Percentiles rank a stretch among this genome's conserved stretches.
These are phyloP conservation scores for Erythrobasidium hasegawianum DNA, from an alignment of 1,284 basidiomycete genomes.

Conservation along the genomic window DNA sequence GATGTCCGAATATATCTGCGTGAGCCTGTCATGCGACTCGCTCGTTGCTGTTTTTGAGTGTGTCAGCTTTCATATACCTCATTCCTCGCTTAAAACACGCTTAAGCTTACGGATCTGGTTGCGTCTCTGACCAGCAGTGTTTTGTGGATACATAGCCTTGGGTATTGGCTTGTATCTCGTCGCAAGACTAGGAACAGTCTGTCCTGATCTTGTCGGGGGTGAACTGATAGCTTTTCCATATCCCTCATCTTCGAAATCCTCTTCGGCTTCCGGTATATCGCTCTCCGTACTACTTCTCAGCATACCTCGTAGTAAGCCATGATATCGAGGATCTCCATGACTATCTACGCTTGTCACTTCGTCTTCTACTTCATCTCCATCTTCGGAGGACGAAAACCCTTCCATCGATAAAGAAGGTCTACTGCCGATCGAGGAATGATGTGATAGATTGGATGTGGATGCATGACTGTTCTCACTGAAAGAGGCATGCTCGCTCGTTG, in stretches of 20 bases:
- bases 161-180: too few relatives aligned
- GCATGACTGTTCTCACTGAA: too few relatives aligned
- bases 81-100: too few relatives aligned
- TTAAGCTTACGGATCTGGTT: too few relatives aligned
- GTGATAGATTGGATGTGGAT: too few relatives aligned
- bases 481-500: too few relatives aligned
- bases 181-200: too few relatives aligned
- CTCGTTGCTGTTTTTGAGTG: too few relatives aligned
- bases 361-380: not conserved
- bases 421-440: not conserved
- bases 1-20: conserved; percentile 1
- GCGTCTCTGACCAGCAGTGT: too few relatives aligned
- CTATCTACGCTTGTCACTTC: not conserved
- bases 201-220: too few relatives aligned
- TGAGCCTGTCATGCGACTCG: not conserved
- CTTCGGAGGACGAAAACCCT: not conserved
- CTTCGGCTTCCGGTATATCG: not conserved
- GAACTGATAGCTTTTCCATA: not conserved
- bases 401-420: not conserved
- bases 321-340: not conserved
- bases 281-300: not conserved
- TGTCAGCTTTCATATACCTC: too few relatives aligned
- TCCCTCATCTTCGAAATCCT: not conserved
- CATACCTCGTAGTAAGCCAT: not conserved
- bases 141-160: too few relatives aligned